Conservation (phyloP, 108 stramenopile genomes). For the Aurantiochytrium sp. region DNA sequence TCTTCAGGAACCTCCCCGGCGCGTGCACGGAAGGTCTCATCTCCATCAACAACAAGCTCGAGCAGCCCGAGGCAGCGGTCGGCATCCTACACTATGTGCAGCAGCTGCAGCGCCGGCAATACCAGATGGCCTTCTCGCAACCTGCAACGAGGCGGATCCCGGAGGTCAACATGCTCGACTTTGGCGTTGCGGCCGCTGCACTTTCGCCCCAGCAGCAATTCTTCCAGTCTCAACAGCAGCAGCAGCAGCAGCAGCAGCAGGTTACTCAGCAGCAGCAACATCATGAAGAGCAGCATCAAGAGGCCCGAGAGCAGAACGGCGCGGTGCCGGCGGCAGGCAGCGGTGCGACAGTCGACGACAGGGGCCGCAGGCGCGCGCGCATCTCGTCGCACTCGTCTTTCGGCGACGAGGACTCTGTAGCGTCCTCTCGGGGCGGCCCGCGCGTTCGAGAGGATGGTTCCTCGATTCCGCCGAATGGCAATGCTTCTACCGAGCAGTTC, state of each 20-base stretch:
- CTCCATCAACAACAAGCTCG: conserved; percentile 91
- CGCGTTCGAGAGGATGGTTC: no score
- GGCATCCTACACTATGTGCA: conserved; percentile 87
- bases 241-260: not conserved
- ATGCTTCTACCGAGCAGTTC: not conserved
- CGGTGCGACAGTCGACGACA: no score
- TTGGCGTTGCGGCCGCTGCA: not conserved
- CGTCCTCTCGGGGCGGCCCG: no score
- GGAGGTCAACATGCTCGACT: conserved; percentile 18
- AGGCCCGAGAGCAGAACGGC: not conserved
- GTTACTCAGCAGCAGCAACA: not conserved
- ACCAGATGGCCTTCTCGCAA: not conserved
- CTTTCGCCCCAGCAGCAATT: not conserved
- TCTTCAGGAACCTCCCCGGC: conserved; percentile 36
- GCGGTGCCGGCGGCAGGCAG: no score
- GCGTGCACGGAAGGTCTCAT: conserved; percentile 76
- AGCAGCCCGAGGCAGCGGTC: conserved; percentile 88
- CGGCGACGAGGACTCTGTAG: no score
- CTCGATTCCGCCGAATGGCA: no score
- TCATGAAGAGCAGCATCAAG: not conserved
- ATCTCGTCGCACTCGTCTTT: no score
- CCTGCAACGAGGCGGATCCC: not conserved
- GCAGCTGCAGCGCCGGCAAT: conserved; percentile 51
- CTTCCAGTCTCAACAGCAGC: not conserved
- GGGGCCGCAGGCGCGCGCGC: no score